Percentiles rank a stretch among this genome's conserved stretches.
These are phyloP conservation scores for Termitomyces heimii DNA, from an alignment of 768 basidiomycete genomes.

Conservation along the genomic window DNA sequence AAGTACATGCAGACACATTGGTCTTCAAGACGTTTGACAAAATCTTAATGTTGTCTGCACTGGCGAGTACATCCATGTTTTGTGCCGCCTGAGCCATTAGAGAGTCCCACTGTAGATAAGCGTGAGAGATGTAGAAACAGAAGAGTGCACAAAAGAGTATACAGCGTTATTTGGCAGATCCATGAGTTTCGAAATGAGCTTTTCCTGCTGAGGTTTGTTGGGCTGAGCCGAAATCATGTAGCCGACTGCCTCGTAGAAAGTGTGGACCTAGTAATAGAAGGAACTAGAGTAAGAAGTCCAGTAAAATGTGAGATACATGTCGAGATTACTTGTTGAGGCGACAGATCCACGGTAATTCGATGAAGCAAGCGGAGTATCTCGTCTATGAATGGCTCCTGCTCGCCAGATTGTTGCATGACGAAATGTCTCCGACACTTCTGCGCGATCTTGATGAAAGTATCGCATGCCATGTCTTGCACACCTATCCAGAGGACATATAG, in stretches of 20 bases:
- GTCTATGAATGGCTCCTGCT: slow-evolving; percentile 96
- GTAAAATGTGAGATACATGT: background rate
- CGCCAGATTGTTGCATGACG: slow-evolving; percentile 97
- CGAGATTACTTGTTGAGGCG: slow-evolving; percentile 69
- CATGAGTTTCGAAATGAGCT: slow-evolving; percentile 93
- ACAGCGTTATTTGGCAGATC: slow-evolving; percentile 95
- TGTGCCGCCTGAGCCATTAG: slow-evolving; percentile 94
- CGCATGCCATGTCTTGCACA: slow-evolving; percentile 99
- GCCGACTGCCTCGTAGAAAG: slow-evolving; percentile 98
- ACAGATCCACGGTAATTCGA: slow-evolving; percentile 90
- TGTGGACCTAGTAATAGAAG: slow-evolving; percentile 62
- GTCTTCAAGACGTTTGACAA: slow-evolving; percentile 96
- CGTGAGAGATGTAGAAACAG: slow-evolving; percentile 1
- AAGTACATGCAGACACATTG: slow-evolving; percentile 95
- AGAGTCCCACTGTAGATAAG: slow-evolving; percentile 76
- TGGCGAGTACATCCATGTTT: slow-evolving; percentile 87
- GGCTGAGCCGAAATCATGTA: slow-evolving; percentile 99
- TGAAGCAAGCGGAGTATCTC: slow-evolving; percentile 91
- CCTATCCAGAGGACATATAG: slow-evolving; percentile 36
- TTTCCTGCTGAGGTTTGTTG: slow-evolving; percentile 95
- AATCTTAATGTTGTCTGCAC: slow-evolving; percentile 93
- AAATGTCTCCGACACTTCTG: slow-evolving; percentile 98
- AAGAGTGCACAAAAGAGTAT: slow-evolving; percentile 1
- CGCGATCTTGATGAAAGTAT: slow-evolving; percentile 99
- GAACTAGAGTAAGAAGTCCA: background rate